phyloP scores from a whole-genome alignment of 2,329 filamentous ascomycete genomes.

The Hawksworthiomyces lignivorus region DNA sequence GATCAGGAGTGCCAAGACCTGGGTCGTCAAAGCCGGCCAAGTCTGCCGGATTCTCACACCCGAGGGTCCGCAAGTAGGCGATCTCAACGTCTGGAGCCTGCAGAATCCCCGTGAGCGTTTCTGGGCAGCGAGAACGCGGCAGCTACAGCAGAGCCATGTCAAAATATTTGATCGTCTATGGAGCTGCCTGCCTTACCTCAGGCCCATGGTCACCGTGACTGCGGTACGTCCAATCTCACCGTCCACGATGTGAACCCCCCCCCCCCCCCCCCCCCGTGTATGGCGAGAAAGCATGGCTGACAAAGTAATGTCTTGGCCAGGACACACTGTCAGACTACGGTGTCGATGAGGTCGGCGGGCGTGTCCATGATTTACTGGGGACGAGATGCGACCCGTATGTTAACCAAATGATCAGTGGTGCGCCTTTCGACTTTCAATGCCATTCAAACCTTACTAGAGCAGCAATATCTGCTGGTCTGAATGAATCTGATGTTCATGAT shows the following conservation, averaged over 20 bases:
- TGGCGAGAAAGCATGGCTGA: too few relatives aligned
- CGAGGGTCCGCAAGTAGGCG: constrained; percentile 72
- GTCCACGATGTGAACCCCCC: too few relatives aligned
- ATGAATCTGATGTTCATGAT: constrained; percentile 72
- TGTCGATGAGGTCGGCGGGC: constrained; percentile 59
- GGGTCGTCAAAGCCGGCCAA: constrained; percentile 59
- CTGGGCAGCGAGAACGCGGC: constrained; percentile 72
- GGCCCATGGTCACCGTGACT: constrained; percentile 66
- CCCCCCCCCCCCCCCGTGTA: too few relatives aligned
- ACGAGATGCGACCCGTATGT: constrained; percentile 83
- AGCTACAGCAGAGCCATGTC: constrained; percentile 71
- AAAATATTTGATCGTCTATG: constrained; percentile 65
- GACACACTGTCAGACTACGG: too few relatives aligned
- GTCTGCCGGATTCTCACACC: constrained; percentile 70
- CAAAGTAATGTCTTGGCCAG: too few relatives aligned
- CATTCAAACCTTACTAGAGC: constrained; percentile 74
- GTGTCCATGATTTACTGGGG: constrained; percentile 71
- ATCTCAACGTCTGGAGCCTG: constrained; percentile 74
- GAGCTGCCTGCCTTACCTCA: constrained; percentile 69
- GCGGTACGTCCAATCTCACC: too few relatives aligned
- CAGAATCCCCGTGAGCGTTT: constrained; percentile 72
- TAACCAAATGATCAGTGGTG: constrained; percentile 62
- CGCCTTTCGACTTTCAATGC: constrained; percentile 72
- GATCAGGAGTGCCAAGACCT: constrained; percentile 66
- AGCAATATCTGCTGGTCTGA: constrained; percentile 58